Evolutionary conservation across 805 yeast species (phyloP), one percentile per base, ranked within the genome.

Genomic region (Nakazawaea ambrosiae): DNA sequence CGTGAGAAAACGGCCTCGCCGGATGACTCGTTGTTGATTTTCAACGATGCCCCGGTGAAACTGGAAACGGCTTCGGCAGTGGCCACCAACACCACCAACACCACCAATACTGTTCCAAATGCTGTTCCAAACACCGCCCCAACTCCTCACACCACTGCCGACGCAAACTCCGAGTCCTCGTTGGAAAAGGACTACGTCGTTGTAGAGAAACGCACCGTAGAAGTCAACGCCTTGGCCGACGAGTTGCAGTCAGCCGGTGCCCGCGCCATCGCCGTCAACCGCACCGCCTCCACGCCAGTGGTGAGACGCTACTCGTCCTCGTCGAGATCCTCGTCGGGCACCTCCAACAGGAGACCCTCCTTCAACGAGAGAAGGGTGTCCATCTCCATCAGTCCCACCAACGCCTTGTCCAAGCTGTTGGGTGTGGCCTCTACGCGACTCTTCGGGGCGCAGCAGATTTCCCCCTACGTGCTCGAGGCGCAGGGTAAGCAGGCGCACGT

Each of bases 161-260:
- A n/a, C n/a, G n/a, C n/a, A n/a, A 34, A 19, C 38, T 25, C 40
- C 14, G 83, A 78, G 37, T 51, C 70, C 17, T 66, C 71, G 19
- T 61, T 78, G 40, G 96, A 87, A 49, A 79, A 76, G 46, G 97
- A 88, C 51, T 90, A 90, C 49, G 97, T 90, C 24, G 95, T 90
- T 27, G 89, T 90, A 20, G 97, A 90, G 56, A 92, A 90, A 56
- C 73, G 95, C 34, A 86, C 92, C 0, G 97, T 90, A 3, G 97
- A 92, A 54, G 95, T 90, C 7, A 90, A 90, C 62, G 90, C 95
- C 2, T 67, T 92, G 40, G 98, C 98, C 3, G 97, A 90, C 57
- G 96, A 89, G 55, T 63, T 90, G 36, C 89, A 86, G 12, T 63
- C 65, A 41, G 79, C 79, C 3, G 79, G 78, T 5, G 66, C 70